phyloP scores from a whole-genome alignment of 208 protist genomes.

The Acanthamoeba rhysodes region DNA sequence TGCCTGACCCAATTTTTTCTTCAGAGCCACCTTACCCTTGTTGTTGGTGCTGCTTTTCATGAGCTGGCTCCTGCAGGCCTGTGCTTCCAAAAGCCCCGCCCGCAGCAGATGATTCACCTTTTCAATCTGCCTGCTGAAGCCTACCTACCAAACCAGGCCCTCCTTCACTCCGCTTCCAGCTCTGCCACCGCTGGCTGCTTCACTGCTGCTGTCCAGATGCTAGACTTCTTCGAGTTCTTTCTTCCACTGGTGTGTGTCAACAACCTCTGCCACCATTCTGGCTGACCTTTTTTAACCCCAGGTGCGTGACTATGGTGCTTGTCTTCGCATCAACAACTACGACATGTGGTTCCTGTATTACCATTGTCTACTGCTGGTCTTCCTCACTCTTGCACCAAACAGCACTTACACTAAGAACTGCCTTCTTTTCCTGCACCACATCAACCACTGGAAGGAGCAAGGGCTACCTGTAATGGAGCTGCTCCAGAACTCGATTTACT shows the following conservation, averaged over 20 bases:
- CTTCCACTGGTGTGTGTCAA: neutral
- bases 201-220: neutral
- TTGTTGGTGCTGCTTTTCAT: neutral
- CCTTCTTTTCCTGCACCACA: no score
- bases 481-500: no score
- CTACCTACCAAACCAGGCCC: neutral
- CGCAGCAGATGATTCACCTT: neutral
- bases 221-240: neutral
- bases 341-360: no score
- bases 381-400: no score
- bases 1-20: neutral
- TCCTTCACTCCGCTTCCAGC: neutral
- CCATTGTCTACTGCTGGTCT: no score
- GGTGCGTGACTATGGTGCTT: no score
- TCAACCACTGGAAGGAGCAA: no score
- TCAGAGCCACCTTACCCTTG: no score
- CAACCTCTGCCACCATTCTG: neutral
- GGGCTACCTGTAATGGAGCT: no score
- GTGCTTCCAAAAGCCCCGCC: neutral
- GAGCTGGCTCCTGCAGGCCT: neutral
- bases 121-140: neutral
- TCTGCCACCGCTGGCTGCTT: neutral
- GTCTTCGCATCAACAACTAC: no score
- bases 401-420: no score
- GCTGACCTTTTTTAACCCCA: no score